These are phyloP conservation scores for Emericellopsis cladophorae DNA, from an alignment of 2,329 filamentous ascomycete genomes.

Conservation along the genomic window DNA sequence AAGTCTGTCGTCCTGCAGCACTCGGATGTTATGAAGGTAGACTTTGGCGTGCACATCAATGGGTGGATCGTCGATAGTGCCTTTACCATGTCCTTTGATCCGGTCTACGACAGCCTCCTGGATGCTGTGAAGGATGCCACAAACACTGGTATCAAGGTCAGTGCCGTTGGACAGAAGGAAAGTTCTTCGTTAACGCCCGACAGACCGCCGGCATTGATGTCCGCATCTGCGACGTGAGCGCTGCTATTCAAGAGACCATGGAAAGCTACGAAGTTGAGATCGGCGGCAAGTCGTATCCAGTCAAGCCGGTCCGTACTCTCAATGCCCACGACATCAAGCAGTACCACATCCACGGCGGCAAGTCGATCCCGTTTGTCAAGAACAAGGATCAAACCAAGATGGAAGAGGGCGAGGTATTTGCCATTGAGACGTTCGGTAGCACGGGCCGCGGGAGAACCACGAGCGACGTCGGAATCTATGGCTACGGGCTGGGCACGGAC, in stretches of 20 bases:
- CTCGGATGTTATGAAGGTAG: constrained; percentile 65
- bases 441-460: constrained; percentile 72
- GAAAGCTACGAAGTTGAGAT: constrained; percentile 82
- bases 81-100: constrained; percentile 64
- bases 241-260: constrained; percentile 75
- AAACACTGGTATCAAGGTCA: constrained; percentile 63
- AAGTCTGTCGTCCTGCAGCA: constrained; percentile 50
- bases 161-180: background rate
- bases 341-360: constrained; percentile 77
- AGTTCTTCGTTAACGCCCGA: background rate
- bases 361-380: constrained; percentile 84
- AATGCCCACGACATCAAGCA: constrained; percentile 78
- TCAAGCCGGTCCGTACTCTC: constrained; percentile 72
- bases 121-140: constrained; percentile 60
- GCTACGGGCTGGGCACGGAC: constrained; percentile 30
- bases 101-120: constrained; percentile 58
- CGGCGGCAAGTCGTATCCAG: constrained; percentile 59
- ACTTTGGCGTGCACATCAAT: constrained; percentile 66
- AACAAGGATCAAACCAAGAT: constrained; percentile 76
- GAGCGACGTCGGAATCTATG: constrained; percentile 58
- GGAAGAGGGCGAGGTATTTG: constrained; percentile 88
- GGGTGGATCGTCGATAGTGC: constrained; percentile 67
- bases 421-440: constrained; percentile 86
- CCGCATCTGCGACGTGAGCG: constrained; percentile 70
- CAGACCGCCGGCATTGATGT: constrained; percentile 67